phyloP scores from a whole-genome alignment of 768 basidiomycete species.

The Podaxis sp. region DNA sequence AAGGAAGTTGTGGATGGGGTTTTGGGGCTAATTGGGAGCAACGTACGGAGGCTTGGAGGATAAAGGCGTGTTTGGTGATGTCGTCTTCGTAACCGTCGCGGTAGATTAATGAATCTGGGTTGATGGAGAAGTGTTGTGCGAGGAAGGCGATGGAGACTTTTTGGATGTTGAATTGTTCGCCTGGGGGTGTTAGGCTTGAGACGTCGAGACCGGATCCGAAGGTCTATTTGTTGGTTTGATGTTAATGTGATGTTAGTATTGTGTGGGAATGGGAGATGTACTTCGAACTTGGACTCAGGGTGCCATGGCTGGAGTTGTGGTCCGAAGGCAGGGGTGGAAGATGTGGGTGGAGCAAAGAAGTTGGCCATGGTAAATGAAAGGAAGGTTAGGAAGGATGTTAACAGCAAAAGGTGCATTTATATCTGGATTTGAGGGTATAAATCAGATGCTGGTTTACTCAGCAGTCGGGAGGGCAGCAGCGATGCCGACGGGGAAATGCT shows the following conservation, averaged over 20 bases:
- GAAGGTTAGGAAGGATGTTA: background rate
- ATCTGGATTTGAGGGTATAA: background rate
- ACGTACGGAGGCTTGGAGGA: slow-evolving; percentile 9
- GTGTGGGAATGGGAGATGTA: background rate
- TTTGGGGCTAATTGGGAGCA: background rate
- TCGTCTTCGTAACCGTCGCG: slow-evolving; percentile 24
- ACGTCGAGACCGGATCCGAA: slow-evolving; percentile 25
- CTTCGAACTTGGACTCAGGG: slow-evolving; percentile 8
- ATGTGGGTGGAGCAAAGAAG: slow-evolving; percentile 2
- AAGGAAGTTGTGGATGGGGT: background rate
- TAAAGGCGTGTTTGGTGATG: slow-evolving; percentile 17
- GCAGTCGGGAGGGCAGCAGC: background rate
- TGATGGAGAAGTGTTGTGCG: slow-evolving; percentile 19
- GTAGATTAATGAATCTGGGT: slow-evolving; percentile 16
- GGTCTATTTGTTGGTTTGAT: slow-evolving; percentile 14
- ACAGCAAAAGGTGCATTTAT: background rate
- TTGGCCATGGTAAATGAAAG: slow-evolving; percentile 5
- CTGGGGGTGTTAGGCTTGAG: slow-evolving; percentile 19
- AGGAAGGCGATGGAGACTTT: slow-evolving; percentile 24
- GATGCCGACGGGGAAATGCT: background rate
- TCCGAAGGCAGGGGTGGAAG: background rate
- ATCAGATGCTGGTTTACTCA: background rate
- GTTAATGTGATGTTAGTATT: background rate
- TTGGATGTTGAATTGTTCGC: slow-evolving; percentile 17
- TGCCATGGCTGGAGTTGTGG: slow-evolving; percentile 6